phyloP scores from a whole-genome alignment of 2,329 filamentous ascomycete species.

The Monosporascus sp. region DNA sequence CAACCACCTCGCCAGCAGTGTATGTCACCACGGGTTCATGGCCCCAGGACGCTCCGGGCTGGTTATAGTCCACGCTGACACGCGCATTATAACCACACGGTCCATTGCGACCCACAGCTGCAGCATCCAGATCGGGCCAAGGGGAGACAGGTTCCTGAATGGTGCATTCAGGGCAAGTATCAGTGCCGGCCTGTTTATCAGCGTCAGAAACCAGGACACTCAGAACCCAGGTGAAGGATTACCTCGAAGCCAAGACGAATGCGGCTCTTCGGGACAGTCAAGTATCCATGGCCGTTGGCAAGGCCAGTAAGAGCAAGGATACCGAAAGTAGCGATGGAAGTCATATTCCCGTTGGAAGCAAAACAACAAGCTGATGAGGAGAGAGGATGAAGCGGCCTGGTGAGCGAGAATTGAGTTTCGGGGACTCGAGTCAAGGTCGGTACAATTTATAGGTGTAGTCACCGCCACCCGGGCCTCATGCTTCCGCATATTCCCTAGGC shows the following conservation, averaged over 20 bases:
- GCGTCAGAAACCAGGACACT: background rate
- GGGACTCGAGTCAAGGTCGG: background rate
- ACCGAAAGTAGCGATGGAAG: background rate
- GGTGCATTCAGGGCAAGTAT: slow-evolving; percentile 49
- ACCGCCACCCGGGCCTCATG: background rate
- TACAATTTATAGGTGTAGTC: background rate
- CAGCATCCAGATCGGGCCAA: slow-evolving; percentile 43
- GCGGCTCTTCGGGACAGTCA: slow-evolving; percentile 37
- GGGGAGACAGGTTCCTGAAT: slow-evolving; percentile 47
- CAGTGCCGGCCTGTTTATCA: slow-evolving; percentile 34
- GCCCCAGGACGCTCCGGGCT: slow-evolving; percentile 40
- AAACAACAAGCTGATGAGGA: background rate
- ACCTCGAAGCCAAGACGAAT: slow-evolving; percentile 40
- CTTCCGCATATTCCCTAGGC: background rate
- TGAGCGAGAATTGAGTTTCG: background rate
- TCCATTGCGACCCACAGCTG: slow-evolving; percentile 41
- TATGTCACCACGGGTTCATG: slow-evolving; percentile 37
- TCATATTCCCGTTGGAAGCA: background rate
- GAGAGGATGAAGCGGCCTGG: background rate
- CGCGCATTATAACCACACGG: slow-evolving; percentile 51
- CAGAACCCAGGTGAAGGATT: background rate
- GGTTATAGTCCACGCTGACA: slow-evolving; percentile 48
- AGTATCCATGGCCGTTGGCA: slow-evolving; percentile 39
- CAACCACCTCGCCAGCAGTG: slow-evolving; percentile 37
- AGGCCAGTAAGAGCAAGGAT: slow-evolving; percentile 5